Evolutionary conservation across 306 rosid species (phyloP), one percentile per base, ranked within the genome.

Genomic region (Rubus parviflorus): DNA sequence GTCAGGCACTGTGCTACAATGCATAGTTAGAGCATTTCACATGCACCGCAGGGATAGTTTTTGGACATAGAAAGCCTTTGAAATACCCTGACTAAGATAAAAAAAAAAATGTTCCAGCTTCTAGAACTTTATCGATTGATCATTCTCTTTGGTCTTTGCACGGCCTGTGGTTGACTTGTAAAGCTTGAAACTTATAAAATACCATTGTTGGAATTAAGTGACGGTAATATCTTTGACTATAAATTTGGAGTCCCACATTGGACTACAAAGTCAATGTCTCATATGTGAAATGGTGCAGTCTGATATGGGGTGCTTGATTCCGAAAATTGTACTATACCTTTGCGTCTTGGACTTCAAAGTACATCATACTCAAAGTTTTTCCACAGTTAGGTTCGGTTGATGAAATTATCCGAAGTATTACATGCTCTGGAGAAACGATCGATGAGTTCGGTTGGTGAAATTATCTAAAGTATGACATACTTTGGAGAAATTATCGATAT

Each of bases 131-230:
- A 66, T 65, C 19, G 8, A 63, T 47, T 37, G 43, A 51, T 49
- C 46, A 70, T 49, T 25, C 74, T 22, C 5, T 8, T 16, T 35
- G n/a, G 30, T 45, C 7, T 49, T 16, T 70, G 3, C n/a, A 61
- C 67, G 42, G 19, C 67, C n/a, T 4, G 41, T 37, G 22, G 40
- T 16, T 76, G 80, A 76, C 80, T 17, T 8, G 53, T 51, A 30
- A 13, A 13, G 3, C 14, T 30, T 30, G 16, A 61, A 8, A 14
- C 54, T 9, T 17, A 38, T 43, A 2, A 48, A 46, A 52, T 38
- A 51, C 16, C 73, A 19, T 49, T 12, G 7, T 1, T 7, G 47
- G 47, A 64, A 60, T 49, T 35, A 35, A 68, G 20, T 37, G 57
- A 70, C 19, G 35, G 1, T 14, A 40, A 38, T 6, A 22, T 56